A percentile compares a stretch with the other conserved stretches of the same genome.
phyloP scores from a whole-genome alignment of 768 basidiomycete genomes.

The Trametes sanguinea region DNA sequence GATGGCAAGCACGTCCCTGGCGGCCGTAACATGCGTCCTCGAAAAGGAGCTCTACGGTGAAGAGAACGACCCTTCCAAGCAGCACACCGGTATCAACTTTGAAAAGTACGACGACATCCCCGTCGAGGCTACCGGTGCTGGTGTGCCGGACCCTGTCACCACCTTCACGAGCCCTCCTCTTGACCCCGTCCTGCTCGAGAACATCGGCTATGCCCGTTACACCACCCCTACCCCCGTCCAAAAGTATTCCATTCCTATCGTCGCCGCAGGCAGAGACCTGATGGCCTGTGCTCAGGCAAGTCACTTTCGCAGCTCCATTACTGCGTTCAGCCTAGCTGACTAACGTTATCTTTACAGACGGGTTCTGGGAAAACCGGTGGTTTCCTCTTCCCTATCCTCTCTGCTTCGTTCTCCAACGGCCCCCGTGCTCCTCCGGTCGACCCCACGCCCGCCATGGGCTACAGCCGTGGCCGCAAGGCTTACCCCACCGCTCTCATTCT shows the following conservation, averaged over 20 bases:
- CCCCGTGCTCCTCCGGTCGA: conserved; percentile 71
- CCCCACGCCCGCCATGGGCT: conserved; percentile 43
- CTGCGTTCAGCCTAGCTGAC: conserved; percentile 15
- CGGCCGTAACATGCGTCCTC: conserved; percentile 75
- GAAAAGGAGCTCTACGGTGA: conserved; percentile 98
- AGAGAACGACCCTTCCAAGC: conserved; percentile 77
- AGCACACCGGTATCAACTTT: conserved; percentile 98
- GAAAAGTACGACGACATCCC: conserved; percentile 99
- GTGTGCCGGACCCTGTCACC: conserved; percentile 92
- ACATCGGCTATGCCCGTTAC: conserved; percentile 92
- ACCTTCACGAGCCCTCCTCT: conserved; percentile 88
- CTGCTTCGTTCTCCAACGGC: conserved; percentile 84
- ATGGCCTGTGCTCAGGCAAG: conserved; percentile 93
- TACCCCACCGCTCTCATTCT: conserved; percentile 97
- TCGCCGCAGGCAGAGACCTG: conserved; percentile 83
- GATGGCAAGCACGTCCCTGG: conserved; percentile 89
- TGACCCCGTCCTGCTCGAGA: conserved; percentile 92
- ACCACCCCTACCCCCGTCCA: conserved; percentile 96
- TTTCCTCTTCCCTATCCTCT: conserved; percentile 98
- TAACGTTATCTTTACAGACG: conserved; percentile 59
- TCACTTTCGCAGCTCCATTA: conserved; percentile 7
- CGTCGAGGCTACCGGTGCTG: conserved; percentile 95
- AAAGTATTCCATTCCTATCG: conserved; percentile 99
- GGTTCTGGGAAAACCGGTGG: conserved; percentile 99
- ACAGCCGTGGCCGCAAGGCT: conserved; percentile 80